Conservation (phyloP, 2,329 filamentous ascomycete genomes). For the Hyphodiscus sp. region DNA sequence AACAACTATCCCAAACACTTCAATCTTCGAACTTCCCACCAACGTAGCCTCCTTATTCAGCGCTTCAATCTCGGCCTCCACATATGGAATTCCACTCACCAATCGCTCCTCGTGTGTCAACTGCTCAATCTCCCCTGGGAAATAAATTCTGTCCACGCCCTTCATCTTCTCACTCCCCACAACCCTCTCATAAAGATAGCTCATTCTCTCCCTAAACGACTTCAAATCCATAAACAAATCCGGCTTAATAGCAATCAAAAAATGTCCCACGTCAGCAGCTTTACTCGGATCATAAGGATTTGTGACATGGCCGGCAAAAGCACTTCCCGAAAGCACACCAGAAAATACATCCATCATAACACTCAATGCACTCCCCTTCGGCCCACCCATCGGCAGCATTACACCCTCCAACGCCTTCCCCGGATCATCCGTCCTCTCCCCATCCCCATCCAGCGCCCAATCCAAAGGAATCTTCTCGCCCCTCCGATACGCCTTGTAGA, state of each 20-base stretch:
- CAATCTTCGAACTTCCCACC: slow-evolving; percentile 30
- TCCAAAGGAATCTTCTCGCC: slow-evolving; percentile 63
- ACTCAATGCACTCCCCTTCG: slow-evolving; percentile 69
- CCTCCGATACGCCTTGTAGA: slow-evolving; percentile 61
- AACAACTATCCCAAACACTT: neutral
- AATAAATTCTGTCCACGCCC: slow-evolving; percentile 53
- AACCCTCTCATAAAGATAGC: slow-evolving; percentile 47
- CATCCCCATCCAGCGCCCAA: slow-evolving; percentile 71
- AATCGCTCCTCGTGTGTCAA: slow-evolving; percentile 44
- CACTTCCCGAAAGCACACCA: slow-evolving; percentile 68
- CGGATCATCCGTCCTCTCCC: slow-evolving; percentile 65
- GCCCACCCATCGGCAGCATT: slow-evolving; percentile 81
- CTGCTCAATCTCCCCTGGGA: slow-evolving; percentile 57
- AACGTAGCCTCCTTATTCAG: slow-evolving; percentile 47
- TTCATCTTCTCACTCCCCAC: slow-evolving; percentile 47
- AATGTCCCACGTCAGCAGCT: slow-evolving; percentile 67
- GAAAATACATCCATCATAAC: slow-evolving; percentile 92
- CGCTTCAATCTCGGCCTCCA: slow-evolving; percentile 48
- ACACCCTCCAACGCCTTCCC: slow-evolving; percentile 64
- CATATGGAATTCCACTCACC: slow-evolving; percentile 52
- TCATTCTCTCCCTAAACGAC: slow-evolving; percentile 60
- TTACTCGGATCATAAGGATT: slow-evolving; percentile 67
- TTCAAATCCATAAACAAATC: slow-evolving; percentile 67
- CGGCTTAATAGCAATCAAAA: slow-evolving; percentile 65
- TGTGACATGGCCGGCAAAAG: slow-evolving; percentile 71